These are phyloP conservation scores for Thraustochytrium striatum DNA, from an alignment of 352 stramenopile genomes.

Conservation along the genomic window DNA sequence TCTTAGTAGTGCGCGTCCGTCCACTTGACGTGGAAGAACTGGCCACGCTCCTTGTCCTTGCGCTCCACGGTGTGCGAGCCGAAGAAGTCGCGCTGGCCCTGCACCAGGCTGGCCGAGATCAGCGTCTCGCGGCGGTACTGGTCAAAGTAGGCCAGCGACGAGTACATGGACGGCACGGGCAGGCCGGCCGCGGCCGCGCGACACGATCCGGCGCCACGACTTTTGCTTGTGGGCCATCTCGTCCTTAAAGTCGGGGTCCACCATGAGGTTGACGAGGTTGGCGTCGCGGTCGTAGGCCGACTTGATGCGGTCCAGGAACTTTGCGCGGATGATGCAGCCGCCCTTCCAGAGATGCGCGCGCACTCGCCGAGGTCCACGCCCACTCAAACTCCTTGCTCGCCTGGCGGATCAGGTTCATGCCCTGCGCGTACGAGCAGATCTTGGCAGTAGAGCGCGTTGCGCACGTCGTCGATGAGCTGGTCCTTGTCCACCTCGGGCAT, in stretches of 20 bases:
- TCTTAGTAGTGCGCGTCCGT: conserved; percentile 77
- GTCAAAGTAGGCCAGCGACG: conserved; percentile 96
- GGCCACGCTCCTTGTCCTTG: conserved; percentile 77
- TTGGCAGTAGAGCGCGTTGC: conserved; percentile 95
- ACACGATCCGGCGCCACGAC: conserved; percentile 92
- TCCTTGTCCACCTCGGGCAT: conserved; percentile 78
- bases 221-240: conserved; percentile 90
- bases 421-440: conserved; percentile 95
- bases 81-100: conserved; percentile 99
- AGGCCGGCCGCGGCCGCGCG: conserved; percentile 89
- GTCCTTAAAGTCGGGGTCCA: conserved; percentile 91
- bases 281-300: conserved; percentile 82
- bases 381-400: conserved; percentile 90
- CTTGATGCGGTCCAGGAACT: conserved; percentile 95
- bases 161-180: conserved; percentile 78
- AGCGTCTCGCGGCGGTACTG: conserved; percentile 88
- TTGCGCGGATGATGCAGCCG: conserved; percentile 97
- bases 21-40: conserved; percentile 95
- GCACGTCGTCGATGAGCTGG: conserved; percentile 92
- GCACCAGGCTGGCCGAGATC: conserved; percentile 88
- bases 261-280: conserved; percentile 89
- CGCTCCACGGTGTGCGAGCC: conserved; percentile 96
- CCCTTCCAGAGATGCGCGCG: conserved; percentile 97
- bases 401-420: conserved; percentile 87
- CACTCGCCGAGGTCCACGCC: conserved; percentile 93